Percentiles rank a stretch among this genome's conserved stretches.
Evolutionary conservation across 257 asterid genomes (phyloP).

Genomic region (Gentiana macrophylla): DNA sequence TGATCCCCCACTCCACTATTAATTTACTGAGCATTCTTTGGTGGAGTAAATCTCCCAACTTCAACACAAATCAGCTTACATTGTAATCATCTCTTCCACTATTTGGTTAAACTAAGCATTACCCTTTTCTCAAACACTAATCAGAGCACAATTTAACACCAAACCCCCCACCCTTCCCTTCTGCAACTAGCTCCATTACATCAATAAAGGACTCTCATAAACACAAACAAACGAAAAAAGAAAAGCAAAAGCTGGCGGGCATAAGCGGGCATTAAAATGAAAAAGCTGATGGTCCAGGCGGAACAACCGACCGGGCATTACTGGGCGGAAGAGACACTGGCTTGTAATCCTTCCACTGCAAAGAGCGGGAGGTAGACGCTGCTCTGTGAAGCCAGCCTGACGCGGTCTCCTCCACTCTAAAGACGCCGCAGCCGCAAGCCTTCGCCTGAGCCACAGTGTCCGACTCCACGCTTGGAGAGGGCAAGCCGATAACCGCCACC

Average conservation of each 20-base stretch:
- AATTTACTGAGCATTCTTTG: constrained; percentile 56
- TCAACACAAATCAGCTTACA: constrained; percentile 38
- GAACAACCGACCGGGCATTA: neutral
- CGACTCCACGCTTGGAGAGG: constrained; percentile 14
- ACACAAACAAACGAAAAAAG: too few species aligned
- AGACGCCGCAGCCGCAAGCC: neutral
- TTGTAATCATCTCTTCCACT: constrained; percentile 14
- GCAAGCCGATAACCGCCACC: neutral
- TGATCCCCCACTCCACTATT: constrained; percentile 46
- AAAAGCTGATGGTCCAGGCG: constrained; percentile 14
- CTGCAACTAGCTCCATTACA: constrained; percentile 69
- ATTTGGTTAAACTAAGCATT: constrained; percentile 32
- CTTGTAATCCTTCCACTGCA: constrained; percentile 18
- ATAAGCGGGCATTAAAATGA: too few species aligned
- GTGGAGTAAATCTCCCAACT: constrained; percentile 44
- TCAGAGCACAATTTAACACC: constrained; percentile 36
- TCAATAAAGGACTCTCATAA: constrained; percentile 20
- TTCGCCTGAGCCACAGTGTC: neutral
- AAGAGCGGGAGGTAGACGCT: constrained; percentile 12
- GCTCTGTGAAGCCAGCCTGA: constrained; percentile 21
- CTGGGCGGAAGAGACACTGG: neutral
- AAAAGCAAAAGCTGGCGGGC: too few species aligned
- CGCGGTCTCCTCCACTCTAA: constrained; percentile 11
- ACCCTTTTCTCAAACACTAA: constrained; percentile 64
- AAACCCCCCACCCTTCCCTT: constrained; percentile 32